These are phyloP conservation scores for Schwanniomyces polymorphus DNA, from an alignment of 805 yeast genomes.

Conservation along the genomic window DNA sequence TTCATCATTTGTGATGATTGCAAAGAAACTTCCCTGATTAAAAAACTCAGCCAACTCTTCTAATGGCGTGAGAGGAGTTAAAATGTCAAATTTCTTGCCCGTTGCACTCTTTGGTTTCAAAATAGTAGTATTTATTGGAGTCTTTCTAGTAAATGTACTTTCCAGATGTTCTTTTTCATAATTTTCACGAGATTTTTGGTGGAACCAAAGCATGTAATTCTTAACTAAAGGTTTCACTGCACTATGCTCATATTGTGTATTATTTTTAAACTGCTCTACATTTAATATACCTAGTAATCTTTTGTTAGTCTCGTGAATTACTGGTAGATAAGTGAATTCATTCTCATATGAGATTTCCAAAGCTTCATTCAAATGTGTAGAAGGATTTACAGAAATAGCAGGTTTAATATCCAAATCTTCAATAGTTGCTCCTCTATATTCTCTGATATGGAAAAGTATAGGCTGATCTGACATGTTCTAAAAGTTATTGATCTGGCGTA, in stretches of 20 bases:
- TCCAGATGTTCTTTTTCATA: slow-evolving; percentile 24
- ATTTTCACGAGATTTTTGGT: slow-evolving; percentile 31
- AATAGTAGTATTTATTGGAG: slow-evolving; percentile 31
- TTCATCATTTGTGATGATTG: slow-evolving; percentile 55
- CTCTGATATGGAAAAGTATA: slow-evolving; percentile 28
- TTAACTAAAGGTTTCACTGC: slow-evolving; percentile 25
- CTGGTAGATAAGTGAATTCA: slow-evolving; percentile 55
- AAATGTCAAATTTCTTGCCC: slow-evolving; percentile 37
- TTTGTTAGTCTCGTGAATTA: slow-evolving; percentile 46
- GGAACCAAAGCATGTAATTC: slow-evolving; percentile 46
- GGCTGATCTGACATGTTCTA: slow-evolving; percentile 6
- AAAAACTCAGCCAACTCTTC: slow-evolving; percentile 55
- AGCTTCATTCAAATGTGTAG: slow-evolving; percentile 48
- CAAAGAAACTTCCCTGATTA: slow-evolving; percentile 49
- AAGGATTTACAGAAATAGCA: slow-evolving; percentile 52
- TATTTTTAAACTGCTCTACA: slow-evolving; percentile 41
- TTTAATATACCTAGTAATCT: slow-evolving; percentile 50
- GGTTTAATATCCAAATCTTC: slow-evolving; percentile 62
- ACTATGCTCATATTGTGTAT: slow-evolving; percentile 19
- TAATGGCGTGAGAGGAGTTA: slow-evolving; percentile 56
- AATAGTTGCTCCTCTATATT: slow-evolving; percentile 53
- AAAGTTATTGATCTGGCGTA: background rate
- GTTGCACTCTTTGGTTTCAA: slow-evolving; percentile 28
- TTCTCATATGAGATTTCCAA: slow-evolving; percentile 56
- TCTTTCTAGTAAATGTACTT: slow-evolving; percentile 4